A percentile compares a stretch with the other conserved stretches of the same genome.
Evolutionary conservation across 208 protist genomes (phyloP).

Genomic region (Lotmaria passim): DNA sequence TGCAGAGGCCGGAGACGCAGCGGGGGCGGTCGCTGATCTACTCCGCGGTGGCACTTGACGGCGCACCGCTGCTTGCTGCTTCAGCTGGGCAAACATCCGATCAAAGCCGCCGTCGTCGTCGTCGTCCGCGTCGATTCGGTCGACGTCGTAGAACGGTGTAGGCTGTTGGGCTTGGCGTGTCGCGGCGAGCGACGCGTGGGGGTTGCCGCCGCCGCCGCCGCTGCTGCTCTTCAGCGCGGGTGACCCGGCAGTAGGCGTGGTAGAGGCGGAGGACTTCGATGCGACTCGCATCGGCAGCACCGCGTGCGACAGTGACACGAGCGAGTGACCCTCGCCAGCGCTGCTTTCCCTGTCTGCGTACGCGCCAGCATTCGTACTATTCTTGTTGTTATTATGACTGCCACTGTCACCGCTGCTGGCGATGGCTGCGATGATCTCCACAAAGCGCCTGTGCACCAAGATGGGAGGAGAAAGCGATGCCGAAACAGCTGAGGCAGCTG

Average conservation of each 20-base stretch:
- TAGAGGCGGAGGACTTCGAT: background rate
- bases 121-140: background rate
- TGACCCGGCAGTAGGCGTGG: background rate
- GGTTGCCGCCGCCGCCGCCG: background rate
- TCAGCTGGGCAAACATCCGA: conserved; percentile 24
- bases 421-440: background rate
- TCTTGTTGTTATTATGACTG: background rate
- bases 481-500: too few species aligned
- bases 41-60: too few species aligned
- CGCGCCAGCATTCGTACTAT: background rate
- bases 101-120: conserved; percentile 28
- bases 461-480: background rate
- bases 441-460: background rate
- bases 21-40: background rate
- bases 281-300: conserved; percentile 1
- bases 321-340: background rate
- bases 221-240: background rate
- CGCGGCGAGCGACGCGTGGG: background rate
- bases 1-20: background rate
- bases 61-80: conserved; percentile 29
- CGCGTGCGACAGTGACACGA: conserved; percentile 9
- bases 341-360: background rate
- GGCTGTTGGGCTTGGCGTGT: too few species aligned
- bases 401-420: background rate
- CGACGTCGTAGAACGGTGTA: background rate